Base-by-base conservation (phyloP, 1,139 yeast genomes). In the Yamadazyma oceani region DNA sequence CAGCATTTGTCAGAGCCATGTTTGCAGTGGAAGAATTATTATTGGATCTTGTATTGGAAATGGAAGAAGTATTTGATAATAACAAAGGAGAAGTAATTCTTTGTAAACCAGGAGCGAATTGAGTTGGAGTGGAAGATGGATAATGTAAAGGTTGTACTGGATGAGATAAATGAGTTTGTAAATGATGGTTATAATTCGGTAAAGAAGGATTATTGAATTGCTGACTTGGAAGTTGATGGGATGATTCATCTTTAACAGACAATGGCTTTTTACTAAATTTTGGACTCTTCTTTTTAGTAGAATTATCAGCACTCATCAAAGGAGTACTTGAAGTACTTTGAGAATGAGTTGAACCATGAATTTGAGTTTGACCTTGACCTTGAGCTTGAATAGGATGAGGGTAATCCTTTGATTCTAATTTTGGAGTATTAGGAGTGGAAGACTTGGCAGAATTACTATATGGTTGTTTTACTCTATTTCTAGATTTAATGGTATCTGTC, bases 401-500 rank as follows among this genome's bases (percentile, higher is more conserved):
- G 8, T 49, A 44, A 39, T 68, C 74, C 44, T 67, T 68, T 28
- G 65, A 60, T 47, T 69, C 71, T 35, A 70, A 56, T 48, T 71
- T 75, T 1, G 77, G 77, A 12, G 76, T 70, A 43, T 67, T 68
- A 11, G 76, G 72, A 31, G 66, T 58, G 27, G 58, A 52, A 14
- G 58, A 50, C 38, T 57, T 58, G 31, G 64, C 62, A 28, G 64
- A 58, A 40, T 50, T 53, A 7, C 39, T 34, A 4, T 44, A 39
- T 21, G 44, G 40, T 34, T 65, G 71, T 57, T 81, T 82, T 51
- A 80, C 85, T 53, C 97, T 74, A 58, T 89, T 89, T 54, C 97
- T 75, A 32, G 94, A 82, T 62, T 89, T 87, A 57, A 90, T 90
- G 17, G 92, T 89, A 61, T 89, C 96, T 5, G 96, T 88, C 58